Evolutionary conservation across 1,139 yeast genomes (phyloP), one percentile per base, ranked within the genome.

Genomic region (Groenewaldozyma sp.): DNA sequence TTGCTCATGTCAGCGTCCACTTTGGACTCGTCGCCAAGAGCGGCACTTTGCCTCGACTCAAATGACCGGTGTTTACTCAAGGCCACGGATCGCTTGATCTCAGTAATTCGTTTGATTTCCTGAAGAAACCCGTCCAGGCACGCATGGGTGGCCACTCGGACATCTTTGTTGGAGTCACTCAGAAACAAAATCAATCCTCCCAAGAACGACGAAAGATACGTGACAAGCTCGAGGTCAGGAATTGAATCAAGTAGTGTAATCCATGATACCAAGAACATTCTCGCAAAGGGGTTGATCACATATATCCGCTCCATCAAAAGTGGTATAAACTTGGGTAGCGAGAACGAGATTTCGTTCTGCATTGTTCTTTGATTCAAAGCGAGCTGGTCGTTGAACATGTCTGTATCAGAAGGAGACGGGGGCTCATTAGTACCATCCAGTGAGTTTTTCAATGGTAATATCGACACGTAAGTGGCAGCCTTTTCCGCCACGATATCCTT

Each of bases 401-500:
- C 47, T 32, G 36, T 21, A 24, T 17, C 31, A 2, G 42, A 39
- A 3, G 44, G 43, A 4, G 34, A 18, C 3, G 39, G 14, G 3
- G 44, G 42, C 6, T 24, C 22, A 16, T 14, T 14, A 18, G 33
- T 19, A 28, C 9, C 22, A n/a, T n/a, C n/a, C 1, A 17, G 21
- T n/a, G 42, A 39, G 31, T 34, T 39, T 9, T 42, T 29, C 28
- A 46, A 45, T 10, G 45, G 78, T 28, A 87, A 73, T 2, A 84
- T 74, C n/a, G 95, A 84, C 2, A 87, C 80, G 60, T 87, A 91
- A 19, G 81, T 81, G 1, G 96, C 80, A 0, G 97, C 94, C 56
- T 88, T 86, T 48, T 94, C 97, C 38, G 95, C 83, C 1, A 91
- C 96, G 40, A 93, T 88, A 59, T 93, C 98, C 59, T 93, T 91